Conservation (phyloP, 306 rosid genomes). For the Boehmeria nivea region DNA sequence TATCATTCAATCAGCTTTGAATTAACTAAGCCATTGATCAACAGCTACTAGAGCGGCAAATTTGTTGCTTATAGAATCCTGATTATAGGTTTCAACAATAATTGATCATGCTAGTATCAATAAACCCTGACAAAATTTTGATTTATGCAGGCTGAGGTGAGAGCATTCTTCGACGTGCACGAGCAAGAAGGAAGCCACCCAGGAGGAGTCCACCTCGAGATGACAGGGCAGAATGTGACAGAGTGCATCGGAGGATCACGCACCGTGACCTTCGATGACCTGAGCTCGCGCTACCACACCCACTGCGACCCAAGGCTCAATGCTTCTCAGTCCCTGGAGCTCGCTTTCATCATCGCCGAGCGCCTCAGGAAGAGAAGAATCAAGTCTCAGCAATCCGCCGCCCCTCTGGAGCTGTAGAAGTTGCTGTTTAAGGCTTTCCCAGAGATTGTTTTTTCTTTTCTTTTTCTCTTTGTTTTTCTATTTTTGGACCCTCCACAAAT, state of each 20-base stretch:
- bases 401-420: conserved; percentile 35
- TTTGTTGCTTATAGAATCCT: too few species aligned
- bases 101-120: too few species aligned
- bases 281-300: conserved; percentile 96
- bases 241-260: conserved; percentile 99
- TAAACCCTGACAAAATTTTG: too few species aligned
- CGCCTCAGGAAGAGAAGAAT: conserved; percentile 85
- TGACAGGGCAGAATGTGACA: conserved; percentile 98
- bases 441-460: conserved; percentile 12
- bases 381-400: conserved; percentile 46
- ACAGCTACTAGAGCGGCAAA: too few species aligned
- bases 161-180: conserved; percentile 95
- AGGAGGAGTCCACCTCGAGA: conserved; percentile 94
- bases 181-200: conserved; percentile 99
- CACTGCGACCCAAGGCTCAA: conserved; percentile 98
- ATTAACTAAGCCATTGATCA: too few species aligned
- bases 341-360: conserved; percentile 92
- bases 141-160: conserved; percentile 74
- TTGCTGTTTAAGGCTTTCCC: conserved; percentile 9
- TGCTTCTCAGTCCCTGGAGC: conserved; percentile 97
- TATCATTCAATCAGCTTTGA: too few species aligned
- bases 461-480: background rate
- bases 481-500: background rate
- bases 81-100: too few species aligned
- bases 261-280: conserved; percentile 86